Evolutionary conservation across 1,139 yeast species (phyloP).

Genomic region (Lodderomyces beijingensis): DNA sequence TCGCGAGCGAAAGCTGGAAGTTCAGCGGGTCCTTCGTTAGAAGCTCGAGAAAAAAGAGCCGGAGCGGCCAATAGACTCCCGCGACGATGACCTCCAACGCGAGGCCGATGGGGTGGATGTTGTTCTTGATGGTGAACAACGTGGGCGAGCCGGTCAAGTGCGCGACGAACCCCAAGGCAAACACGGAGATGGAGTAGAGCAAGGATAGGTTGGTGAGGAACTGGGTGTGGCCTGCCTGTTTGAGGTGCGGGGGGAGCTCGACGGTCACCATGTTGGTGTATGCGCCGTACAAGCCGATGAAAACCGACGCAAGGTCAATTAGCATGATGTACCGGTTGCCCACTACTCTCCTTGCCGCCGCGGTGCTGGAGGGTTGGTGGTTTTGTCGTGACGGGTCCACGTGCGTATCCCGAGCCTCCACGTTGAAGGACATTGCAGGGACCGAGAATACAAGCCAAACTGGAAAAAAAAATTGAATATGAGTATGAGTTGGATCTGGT

Average conservation of each 20-base stretch:
- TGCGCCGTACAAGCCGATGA: conserved; percentile 30
- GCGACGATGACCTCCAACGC: conserved; percentile 59
- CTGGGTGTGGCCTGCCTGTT: conserved; percentile 60
- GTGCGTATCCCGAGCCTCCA: too few species aligned
- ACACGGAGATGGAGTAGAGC: conserved; percentile 42
- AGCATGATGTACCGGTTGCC: conserved; percentile 28
- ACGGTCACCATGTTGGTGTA: conserved; percentile 14
- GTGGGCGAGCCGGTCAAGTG: conserved; percentile 26
- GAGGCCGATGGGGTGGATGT: conserved; percentile 48
- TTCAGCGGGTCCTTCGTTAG: conserved; percentile 29
- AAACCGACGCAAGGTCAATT: conserved; percentile 24
- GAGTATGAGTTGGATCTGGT: too few species aligned
- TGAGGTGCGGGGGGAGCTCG: conserved; percentile 41
- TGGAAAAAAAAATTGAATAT: too few species aligned
- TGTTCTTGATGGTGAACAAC: conserved; percentile 29
- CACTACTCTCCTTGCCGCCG: conserved; percentile 22
- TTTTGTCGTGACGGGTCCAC: too few species aligned
- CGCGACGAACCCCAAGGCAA: conserved; percentile 35
- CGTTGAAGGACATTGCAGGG: too few species aligned
- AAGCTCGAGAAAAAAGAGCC: conserved; percentile 45
- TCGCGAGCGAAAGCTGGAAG: conserved; percentile 37
- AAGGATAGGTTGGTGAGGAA: conserved; percentile 63
- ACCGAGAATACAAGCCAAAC: too few species aligned
- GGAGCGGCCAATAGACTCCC: conserved; percentile 61
- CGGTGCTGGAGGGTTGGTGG: too few species aligned